Conservation (phyloP, 495 filamentous ascomycete genomes). For the Penicillium manginii region DNA sequence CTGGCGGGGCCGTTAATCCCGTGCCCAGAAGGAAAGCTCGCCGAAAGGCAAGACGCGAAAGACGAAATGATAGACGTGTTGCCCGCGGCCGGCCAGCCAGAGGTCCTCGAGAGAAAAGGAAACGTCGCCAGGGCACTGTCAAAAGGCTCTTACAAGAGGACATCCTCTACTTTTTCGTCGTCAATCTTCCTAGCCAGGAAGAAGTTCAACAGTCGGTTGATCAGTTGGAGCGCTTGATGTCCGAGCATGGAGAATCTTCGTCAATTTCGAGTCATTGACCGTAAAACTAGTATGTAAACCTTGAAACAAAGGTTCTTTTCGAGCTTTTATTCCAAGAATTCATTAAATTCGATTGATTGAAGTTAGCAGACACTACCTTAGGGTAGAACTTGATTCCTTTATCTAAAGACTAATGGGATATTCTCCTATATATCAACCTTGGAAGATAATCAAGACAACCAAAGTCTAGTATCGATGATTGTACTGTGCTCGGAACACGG, state of each 20-base stretch:
- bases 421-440: too few species aligned
- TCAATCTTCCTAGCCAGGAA: slow-evolving; percentile 5
- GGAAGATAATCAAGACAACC: too few species aligned
- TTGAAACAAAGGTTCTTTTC: too few species aligned
- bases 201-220: slow-evolving; percentile 15
- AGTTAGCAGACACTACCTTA: too few species aligned
- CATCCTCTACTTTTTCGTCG: slow-evolving; percentile 15
- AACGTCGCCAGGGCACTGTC: slow-evolving; percentile 9
- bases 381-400: too few species aligned
- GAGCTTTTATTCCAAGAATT: too few species aligned
- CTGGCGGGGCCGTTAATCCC: slow-evolving; percentile 15
- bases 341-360: too few species aligned
- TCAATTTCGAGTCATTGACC: background rate
- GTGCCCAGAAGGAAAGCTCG: slow-evolving; percentile 3
- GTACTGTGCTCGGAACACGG: too few species aligned
- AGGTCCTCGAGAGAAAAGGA: slow-evolving; percentile 10
- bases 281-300: too few species aligned
- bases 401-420: too few species aligned
- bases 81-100: slow-evolving; percentile 9
- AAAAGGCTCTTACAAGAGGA: slow-evolving; percentile 14
- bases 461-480: too few species aligned
- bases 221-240: slow-evolving; percentile 11
- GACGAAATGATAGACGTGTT: slow-evolving; percentile 5
- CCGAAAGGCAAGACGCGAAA: background rate
- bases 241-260: background rate